Evolutionary conservation across 2,329 filamentous ascomycete genomes (phyloP), one percentile per base, ranked within the genome.

Genomic region (Colletotrichum camelliae): DNA sequence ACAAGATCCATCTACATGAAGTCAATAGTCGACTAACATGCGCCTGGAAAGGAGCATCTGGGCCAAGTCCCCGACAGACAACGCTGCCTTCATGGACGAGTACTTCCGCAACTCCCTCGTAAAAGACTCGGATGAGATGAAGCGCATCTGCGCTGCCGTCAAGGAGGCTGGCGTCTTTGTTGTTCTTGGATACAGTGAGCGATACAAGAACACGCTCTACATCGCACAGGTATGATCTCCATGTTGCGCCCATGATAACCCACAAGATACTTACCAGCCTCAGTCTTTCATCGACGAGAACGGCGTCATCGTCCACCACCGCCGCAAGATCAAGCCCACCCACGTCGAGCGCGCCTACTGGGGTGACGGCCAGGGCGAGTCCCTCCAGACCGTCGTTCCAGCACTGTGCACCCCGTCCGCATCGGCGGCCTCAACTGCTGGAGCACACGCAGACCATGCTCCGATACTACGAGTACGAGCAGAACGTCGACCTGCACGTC

Each of bases 391-490:
- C 43, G 90, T 91, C 0, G 85, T 87, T 7, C 85, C 43, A 87
- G 67, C 87, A 4, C 84, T 85, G 4, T 37, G 10, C 39, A 55
- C 57, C 70, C 70, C 10, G 89, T 89, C 5, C 87, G 87, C 9
- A 84, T 91, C 12, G 90, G 90, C 1, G 87, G 87, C 15, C 83
- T 91, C 55, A 90, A 90, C 79, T 91, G 89, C 82, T 91, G 89
- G 88, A 91, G 79, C 88, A 92, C 67, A 77, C 71, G 33, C 71
- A 77, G 35, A 64, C 72, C 7, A 69, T 77, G 35, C 64, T 77
- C 7, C 78, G 80, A 2, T 75, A 79, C 4, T 80, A 82, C 31
- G 80, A 81, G 33, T 80, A 81, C 12, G 77, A 80, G n/a, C 75
- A 77, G 15, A 78, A 81, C 4, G 81, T 82, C 31, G 79, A 83